Evolutionary conservation across 1,139 yeast genomes (phyloP), one percentile per base, ranked within the genome.

Genomic region (Scheffersomyces lignicola): DNA sequence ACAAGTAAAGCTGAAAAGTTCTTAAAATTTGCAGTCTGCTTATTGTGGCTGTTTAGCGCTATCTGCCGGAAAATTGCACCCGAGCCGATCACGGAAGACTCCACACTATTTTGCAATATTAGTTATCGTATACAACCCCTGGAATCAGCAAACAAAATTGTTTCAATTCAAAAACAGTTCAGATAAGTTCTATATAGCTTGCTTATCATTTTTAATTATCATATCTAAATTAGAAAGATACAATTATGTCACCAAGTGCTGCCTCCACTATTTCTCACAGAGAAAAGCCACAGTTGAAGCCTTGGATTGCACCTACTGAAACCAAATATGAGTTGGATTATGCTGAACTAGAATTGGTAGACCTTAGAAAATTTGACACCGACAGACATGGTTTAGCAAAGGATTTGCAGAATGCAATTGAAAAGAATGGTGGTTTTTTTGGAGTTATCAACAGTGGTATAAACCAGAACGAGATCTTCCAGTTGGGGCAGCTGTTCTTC

Each of bases 381-480:
- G 62, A 62, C 6, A 58, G 57, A 35, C 43, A 49, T 13, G 40
- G 48, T 27, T 47, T 62, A 11, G 67, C 63, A 2, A 37, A 51
- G 18, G 49, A 58, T 20, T 48, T 62, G 15, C 45, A 54, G 26
- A 29, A 39, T 7, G 66, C 65, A 1, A 56, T 58, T 14, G 47
- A 50, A 4, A 47, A 51, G 13, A 63, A 60, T 25, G 29, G 29
- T 5, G 68, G 68, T 10, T 61, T 62, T 39, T 62, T 61, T 61
- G 60, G 62, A 1, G 54, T 62, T 5, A 39, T 45, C 10, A 55
- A 54, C 30, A 50, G 51, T 24, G 67, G 63, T 1, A 46, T 60
- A 4, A 34, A 50, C 6, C 51, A 55, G 28, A 39, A 55, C 24
- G 49, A 55, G 29, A 52, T 51, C 24, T 61, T 58, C 38, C 49